A percentile compares a stretch with the other conserved stretches of the same genome.
phyloP scores from a whole-genome alignment of 768 basidiomycete genomes.

The Psilocybe cyanescens region DNA sequence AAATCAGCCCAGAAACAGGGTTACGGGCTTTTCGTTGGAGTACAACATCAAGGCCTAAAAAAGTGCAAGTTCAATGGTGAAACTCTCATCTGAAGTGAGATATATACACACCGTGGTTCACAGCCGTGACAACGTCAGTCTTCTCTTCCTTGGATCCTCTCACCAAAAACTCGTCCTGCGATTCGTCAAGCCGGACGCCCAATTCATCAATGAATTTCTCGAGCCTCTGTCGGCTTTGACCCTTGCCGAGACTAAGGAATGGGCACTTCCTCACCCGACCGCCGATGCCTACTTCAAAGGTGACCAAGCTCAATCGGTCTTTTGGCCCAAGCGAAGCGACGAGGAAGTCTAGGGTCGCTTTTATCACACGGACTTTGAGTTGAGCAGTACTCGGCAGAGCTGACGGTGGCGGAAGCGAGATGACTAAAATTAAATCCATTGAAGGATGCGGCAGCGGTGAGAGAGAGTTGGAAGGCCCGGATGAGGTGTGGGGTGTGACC shows the following conservation, averaged over 20 bases:
- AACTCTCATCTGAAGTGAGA: background rate
- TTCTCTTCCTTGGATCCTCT: slow-evolving; percentile 87
- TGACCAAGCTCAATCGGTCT: slow-evolving; percentile 89
- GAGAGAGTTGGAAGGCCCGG: slow-evolving; percentile 80
- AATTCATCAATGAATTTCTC: slow-evolving; percentile 81
- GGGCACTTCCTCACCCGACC: slow-evolving; percentile 93
- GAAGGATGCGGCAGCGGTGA: slow-evolving; percentile 84
- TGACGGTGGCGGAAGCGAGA: slow-evolving; percentile 80
- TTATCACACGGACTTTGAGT: slow-evolving; percentile 89
- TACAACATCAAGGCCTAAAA: slow-evolving; percentile 85
- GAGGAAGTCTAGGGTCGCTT: slow-evolving; percentile 85
- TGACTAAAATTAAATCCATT: slow-evolving; percentile 89
- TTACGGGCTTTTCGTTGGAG: slow-evolving; percentile 93
- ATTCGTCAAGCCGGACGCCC: slow-evolving; percentile 43
- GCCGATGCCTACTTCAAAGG: slow-evolving; percentile 86
- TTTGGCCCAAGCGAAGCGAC: slow-evolving; percentile 73
- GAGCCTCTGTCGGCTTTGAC: slow-evolving; percentile 71
- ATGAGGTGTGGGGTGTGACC: slow-evolving; percentile 72
- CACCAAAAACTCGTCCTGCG: slow-evolving; percentile 59
- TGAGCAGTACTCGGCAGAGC: slow-evolving; percentile 78
- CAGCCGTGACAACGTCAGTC: slow-evolving; percentile 97
- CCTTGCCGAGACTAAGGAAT: slow-evolving; percentile 75
- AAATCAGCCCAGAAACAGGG: slow-evolving; percentile 87
- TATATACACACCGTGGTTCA: slow-evolving; percentile 76
- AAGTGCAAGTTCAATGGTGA: background rate